These are phyloP conservation scores for Solanum hybrid DNA, from an alignment of 305 asterid genomes.

Conservation along the genomic window DNA sequence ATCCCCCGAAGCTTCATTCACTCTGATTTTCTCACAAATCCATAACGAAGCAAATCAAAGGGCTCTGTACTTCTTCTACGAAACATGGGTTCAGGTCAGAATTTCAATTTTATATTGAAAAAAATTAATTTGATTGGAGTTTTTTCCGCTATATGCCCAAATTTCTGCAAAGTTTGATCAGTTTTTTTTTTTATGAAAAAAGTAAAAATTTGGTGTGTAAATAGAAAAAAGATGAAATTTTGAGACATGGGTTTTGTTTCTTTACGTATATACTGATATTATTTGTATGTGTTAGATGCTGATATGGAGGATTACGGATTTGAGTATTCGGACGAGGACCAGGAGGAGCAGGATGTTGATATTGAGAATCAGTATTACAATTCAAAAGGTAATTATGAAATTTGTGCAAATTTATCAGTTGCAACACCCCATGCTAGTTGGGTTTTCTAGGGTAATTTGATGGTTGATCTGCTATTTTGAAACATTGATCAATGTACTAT, in stretches of 20 bases:
- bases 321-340: slow-evolving; percentile 91
- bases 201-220: background rate
- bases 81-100: background rate
- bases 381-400: no score
- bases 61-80: background rate
- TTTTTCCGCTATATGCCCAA: background rate
- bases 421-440: no score
- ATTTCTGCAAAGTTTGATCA: background rate
- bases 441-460: no score
- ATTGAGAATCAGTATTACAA: no score
- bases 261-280: background rate
- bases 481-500: no score
- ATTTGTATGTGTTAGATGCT: slow-evolving; percentile 32
- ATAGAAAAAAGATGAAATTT: background rate
- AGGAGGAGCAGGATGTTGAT: slow-evolving; percentile 84
- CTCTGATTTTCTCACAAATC: background rate
- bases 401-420: no score
- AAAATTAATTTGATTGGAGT: background rate
- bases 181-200: background rate
- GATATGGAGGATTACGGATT: slow-evolving; percentile 95
- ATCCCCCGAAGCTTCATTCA: background rate
- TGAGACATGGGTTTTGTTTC: background rate
- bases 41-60: background rate
- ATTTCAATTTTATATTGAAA: background rate
- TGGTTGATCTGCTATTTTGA: no score